Percentiles rank a stretch among this genome's conserved stretches.
phyloP scores from a whole-genome alignment of 805 yeast species.

The Myxozyma melibiosi region DNA sequence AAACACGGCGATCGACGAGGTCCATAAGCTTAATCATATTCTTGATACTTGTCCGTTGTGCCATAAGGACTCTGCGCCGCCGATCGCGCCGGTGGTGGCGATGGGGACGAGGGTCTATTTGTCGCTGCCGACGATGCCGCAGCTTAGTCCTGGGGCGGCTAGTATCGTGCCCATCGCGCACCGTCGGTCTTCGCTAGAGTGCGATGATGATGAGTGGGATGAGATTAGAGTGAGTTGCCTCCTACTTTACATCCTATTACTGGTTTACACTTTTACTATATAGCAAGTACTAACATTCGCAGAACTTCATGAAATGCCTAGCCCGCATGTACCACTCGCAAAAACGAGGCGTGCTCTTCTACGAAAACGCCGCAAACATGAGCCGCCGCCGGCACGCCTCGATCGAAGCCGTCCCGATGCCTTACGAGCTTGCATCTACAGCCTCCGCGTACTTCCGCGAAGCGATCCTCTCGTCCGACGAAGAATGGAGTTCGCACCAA shows the following conservation, averaged over 20 bases:
- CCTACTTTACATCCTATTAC: not conserved
- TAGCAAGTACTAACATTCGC: not conserved
- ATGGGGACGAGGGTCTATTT: conserved; percentile 46
- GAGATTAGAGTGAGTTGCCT: conserved; percentile 42
- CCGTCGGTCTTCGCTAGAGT: conserved; percentile 45
- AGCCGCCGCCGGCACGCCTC: conserved; percentile 44
- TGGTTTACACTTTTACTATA: not conserved
- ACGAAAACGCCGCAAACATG: conserved; percentile 47
- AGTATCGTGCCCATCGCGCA: conserved; percentile 51
- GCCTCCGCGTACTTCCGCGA: conserved; percentile 50
- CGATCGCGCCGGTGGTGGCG: conserved; percentile 43
- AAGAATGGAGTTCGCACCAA: conserved; percentile 48
- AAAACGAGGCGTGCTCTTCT: conserved; percentile 48
- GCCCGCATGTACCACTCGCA: conserved; percentile 46
- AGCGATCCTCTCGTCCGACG: conserved; percentile 45
- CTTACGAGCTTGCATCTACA: conserved; percentile 39
- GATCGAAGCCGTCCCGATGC: conserved; percentile 51
- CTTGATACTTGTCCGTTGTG: conserved; percentile 47
- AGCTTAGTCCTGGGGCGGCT: conserved; percentile 42
- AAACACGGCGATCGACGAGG: conserved; percentile 38
- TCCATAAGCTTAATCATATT: conserved; percentile 39
- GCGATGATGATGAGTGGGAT: conserved; percentile 50
- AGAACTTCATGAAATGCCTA: conserved; percentile 48
- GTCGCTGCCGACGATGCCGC: conserved; percentile 48
- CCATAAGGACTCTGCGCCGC: conserved; percentile 37